These are phyloP conservation scores for Yamadazyma sp. DNA, from an alignment of 1,139 yeast genomes.

Conservation along the genomic window DNA sequence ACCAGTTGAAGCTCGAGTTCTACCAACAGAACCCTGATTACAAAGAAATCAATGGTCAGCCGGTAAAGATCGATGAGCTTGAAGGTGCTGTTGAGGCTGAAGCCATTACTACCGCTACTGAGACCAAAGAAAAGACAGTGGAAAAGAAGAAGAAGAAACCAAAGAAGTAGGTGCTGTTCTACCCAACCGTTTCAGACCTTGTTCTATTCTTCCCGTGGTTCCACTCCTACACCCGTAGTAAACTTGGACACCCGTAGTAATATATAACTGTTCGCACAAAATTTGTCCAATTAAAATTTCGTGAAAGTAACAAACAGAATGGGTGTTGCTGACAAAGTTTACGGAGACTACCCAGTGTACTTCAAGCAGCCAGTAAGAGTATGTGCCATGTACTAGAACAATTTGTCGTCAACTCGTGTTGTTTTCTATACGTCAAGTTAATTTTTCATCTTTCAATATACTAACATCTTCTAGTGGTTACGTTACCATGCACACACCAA, in stretches of 20 bases:
- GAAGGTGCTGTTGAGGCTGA: constrained; percentile 18
- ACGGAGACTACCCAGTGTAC: constrained; percentile 60
- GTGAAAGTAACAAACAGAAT: constrained; percentile 13
- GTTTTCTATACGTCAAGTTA: no score
- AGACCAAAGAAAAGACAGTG: constrained; percentile 16
- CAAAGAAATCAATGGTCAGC: constrained; percentile 20
- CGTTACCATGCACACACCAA: constrained; percentile 78
- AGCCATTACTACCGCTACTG: constrained; percentile 20
- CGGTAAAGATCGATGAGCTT: constrained; percentile 15
- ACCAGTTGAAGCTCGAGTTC: constrained; percentile 53
- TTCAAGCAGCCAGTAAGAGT: constrained; percentile 65
- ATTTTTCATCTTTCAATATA: no score
- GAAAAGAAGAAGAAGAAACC: constrained; percentile 17
- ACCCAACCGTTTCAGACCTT: no score
- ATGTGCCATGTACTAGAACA: constrained; percentile 25
- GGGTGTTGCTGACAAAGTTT: constrained; percentile 34
- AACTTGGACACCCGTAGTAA: no score
- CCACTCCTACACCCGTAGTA: no score
- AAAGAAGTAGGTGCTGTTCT: constrained; percentile 1
- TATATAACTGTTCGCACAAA: constrained; percentile 3
- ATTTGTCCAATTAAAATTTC: constrained; percentile 13
- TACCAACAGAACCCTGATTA: constrained; percentile 40
- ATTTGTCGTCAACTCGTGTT: neutral
- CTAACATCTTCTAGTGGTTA: constrained; percentile 56
- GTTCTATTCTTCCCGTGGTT: neutral